Evolutionary conservation across 805 yeast genomes (phyloP).

Genomic region (Ogataea ramenticola): DNA sequence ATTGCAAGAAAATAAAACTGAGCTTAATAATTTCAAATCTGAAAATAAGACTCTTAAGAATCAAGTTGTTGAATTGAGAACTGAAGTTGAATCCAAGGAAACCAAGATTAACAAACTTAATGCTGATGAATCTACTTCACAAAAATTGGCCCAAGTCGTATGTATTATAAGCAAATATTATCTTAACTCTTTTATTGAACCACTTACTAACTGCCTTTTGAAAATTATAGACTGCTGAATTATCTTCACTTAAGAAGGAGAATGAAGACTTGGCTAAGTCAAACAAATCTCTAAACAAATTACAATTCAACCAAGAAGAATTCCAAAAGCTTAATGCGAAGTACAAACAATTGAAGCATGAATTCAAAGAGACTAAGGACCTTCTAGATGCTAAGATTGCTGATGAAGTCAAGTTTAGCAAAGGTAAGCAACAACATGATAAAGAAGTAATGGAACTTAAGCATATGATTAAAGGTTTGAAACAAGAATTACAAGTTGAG

Average conservation of each 20-base stretch:
- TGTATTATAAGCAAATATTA: neutral
- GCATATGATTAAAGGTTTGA: conserved; percentile 18
- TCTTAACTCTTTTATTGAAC: too few species aligned
- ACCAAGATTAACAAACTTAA: neutral
- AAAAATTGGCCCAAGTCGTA: neutral
- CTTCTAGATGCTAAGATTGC: conserved; percentile 33
- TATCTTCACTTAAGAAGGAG: conserved; percentile 7
- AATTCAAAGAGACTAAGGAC: conserved; percentile 34
- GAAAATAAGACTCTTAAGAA: conserved; percentile 5
- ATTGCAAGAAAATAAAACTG: conserved; percentile 10
- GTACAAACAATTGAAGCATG: conserved; percentile 36
- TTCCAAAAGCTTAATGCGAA: conserved; percentile 18
- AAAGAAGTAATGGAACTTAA: conserved; percentile 32
- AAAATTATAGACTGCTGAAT: neutral
- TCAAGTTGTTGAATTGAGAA: conserved; percentile 19
- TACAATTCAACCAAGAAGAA: conserved; percentile 8
- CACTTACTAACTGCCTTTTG: neutral
- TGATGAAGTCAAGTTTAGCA: conserved; percentile 35
- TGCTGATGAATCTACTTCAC: neutral
- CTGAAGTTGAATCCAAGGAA: conserved; percentile 1
- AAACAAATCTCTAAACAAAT: conserved; percentile 5
- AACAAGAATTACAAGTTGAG: conserved; percentile 22
- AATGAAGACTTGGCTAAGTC: conserved; percentile 10
- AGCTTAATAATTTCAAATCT: conserved; percentile 7
- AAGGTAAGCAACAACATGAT: conserved; percentile 38